phyloP scores from a whole-genome alignment of 306 rosid species.

The Cucumis cinereus region DNA sequence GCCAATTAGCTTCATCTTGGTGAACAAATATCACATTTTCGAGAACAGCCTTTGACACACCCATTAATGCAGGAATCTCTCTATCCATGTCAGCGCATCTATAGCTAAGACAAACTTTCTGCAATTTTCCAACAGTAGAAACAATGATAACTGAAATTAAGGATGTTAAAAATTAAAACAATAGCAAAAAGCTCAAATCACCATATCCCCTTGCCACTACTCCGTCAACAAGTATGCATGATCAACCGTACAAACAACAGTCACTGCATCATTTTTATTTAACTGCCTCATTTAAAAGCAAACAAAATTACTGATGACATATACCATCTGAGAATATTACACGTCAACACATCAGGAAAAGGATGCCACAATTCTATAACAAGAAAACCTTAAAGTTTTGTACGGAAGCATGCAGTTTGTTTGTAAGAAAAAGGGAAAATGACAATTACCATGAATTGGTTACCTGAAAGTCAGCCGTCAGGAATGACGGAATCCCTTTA shows the following conservation, averaged over 20 bases:
- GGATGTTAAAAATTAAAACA: neutral
- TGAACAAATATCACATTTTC: conserved; percentile 91
- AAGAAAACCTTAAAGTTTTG: neutral
- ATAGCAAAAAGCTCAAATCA: neutral
- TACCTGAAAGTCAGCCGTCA: neutral
- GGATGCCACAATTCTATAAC: neutral
- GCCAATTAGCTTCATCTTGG: conserved; percentile 99
- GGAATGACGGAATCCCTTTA: neutral
- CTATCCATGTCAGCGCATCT: conserved; percentile 95
- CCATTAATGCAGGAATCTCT: conserved; percentile 89
- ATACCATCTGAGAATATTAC: neutral
- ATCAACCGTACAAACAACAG: neutral
- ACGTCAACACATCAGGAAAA: neutral
- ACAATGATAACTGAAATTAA: neutral
- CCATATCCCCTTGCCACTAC: neutral
- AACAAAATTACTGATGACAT: neutral
- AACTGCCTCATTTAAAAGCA: neutral
- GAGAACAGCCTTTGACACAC: conserved; percentile 87
- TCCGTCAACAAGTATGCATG: neutral
- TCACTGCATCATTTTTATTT: neutral
- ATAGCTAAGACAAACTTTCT: conserved; percentile 92
- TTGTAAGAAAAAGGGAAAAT: neutral
- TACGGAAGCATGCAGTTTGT: neutral
- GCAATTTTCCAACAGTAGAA: conserved; percentile 10
- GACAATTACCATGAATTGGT: neutral